Conservation (phyloP, 2,329 filamentous ascomycete species). For the Colletotrichum aenigma region DNA sequence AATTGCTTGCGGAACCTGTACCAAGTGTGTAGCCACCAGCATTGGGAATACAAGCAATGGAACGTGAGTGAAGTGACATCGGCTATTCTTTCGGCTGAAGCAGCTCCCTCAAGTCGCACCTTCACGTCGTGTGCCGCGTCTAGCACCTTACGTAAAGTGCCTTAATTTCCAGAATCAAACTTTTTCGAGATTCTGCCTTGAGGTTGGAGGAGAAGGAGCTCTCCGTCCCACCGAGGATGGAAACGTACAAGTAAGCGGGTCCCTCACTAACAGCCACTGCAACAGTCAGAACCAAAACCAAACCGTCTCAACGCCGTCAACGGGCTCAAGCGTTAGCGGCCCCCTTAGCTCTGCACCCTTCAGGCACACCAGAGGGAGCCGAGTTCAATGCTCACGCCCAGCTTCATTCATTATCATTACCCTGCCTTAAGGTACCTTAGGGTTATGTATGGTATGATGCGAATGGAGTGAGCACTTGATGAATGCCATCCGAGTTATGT, state of each 20-base stretch:
- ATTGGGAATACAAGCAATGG: neutral
- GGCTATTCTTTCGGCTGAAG: neutral
- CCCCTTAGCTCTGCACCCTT: neutral
- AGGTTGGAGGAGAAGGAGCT: neutral
- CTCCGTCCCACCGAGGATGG: neutral
- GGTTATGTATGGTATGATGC: neutral
- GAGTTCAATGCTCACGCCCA: neutral
- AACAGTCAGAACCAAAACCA: neutral
- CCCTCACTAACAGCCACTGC: neutral
- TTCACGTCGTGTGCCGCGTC: neutral
- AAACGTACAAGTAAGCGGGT: neutral
- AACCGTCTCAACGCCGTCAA: slow-evolving; percentile 1
- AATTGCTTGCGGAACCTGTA: neutral
- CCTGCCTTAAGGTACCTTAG: neutral
- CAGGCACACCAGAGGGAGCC: neutral
- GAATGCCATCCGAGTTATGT: neutral
- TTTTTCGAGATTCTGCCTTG: neutral
- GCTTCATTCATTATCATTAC: neutral
- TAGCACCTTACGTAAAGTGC: neutral
- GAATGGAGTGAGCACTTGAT: neutral
- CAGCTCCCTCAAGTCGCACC: neutral
- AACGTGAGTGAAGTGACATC: neutral
- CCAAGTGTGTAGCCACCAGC: neutral
- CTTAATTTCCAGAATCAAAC: neutral
- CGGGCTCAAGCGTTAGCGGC: slow-evolving; percentile 12